phyloP scores from a whole-genome alignment of 2,329 filamentous ascomycete genomes.

The Aspergillus udagawae region DNA sequence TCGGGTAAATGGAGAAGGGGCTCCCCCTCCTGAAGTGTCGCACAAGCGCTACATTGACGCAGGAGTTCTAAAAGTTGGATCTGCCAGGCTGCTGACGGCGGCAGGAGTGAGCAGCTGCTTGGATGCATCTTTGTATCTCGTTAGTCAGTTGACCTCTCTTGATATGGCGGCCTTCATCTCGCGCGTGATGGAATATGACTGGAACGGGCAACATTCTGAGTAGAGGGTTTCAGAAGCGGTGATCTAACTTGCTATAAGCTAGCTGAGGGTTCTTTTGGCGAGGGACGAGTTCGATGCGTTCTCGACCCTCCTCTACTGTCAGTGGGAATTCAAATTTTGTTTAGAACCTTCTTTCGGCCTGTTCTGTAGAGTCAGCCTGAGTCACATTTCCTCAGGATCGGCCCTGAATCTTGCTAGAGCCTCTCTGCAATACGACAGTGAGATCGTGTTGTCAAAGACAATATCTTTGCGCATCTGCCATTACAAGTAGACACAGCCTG shows the following conservation, averaged over 20 bases:
- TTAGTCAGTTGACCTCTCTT: slow-evolving; percentile 75
- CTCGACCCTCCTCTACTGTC: background rate
- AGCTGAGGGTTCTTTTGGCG: background rate
- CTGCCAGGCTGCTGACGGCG: slow-evolving; percentile 69
- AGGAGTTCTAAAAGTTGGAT: slow-evolving; percentile 38
- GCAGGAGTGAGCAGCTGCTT: slow-evolving; percentile 76
- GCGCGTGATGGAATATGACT: slow-evolving; percentile 72
- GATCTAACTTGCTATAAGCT: background rate
- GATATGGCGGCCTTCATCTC: slow-evolving; percentile 73
- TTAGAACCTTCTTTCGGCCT: background rate
- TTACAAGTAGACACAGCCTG: background rate
- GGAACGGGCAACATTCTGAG: slow-evolving; percentile 46
- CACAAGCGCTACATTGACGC: slow-evolving; percentile 20
- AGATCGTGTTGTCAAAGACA: too few species aligned
- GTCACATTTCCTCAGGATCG: background rate
- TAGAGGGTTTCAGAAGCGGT: background rate
- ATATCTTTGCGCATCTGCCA: background rate
- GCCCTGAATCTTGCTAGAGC: background rate
- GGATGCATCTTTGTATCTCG: slow-evolving; percentile 79
- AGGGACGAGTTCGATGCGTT: background rate
- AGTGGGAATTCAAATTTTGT: background rate
- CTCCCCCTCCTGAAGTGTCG: slow-evolving; percentile 7
- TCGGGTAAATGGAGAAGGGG: slow-evolving; percentile 5
- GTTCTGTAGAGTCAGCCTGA: background rate
- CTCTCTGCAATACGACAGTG: background rate